Percentiles rank a stretch among this genome's conserved stretches.
Evolutionary conservation across 2,329 filamentous ascomycete species (phyloP).

Genomic region (Hypoxylon sp.): DNA sequence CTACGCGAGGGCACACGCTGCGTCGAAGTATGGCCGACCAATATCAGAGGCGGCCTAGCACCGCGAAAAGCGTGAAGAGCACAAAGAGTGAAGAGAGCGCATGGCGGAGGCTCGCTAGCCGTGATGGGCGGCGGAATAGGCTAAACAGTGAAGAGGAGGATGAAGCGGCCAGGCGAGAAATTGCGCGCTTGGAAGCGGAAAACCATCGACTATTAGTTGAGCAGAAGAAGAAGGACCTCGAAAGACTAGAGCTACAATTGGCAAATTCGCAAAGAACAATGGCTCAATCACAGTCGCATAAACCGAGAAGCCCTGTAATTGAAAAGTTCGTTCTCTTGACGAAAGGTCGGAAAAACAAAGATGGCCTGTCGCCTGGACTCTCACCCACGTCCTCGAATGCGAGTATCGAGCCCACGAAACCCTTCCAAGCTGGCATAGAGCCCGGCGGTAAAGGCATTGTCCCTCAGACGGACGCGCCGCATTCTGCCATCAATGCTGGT

Average conservation of each 20-base stretch:
- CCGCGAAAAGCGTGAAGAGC: slow-evolving; percentile 39
- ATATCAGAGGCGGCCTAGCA: slow-evolving; percentile 40
- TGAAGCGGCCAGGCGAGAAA: slow-evolving; percentile 56
- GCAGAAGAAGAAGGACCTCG: slow-evolving; percentile 65
- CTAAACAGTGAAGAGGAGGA: slow-evolving; percentile 46
- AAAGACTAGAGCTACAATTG: slow-evolving; percentile 62
- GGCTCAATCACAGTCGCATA: slow-evolving; percentile 47
- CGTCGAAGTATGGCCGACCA: slow-evolving; percentile 44
- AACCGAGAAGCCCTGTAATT: slow-evolving; percentile 60
- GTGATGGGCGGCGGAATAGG: slow-evolving; percentile 41
- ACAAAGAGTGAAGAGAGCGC: slow-evolving; percentile 43
- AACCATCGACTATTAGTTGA: slow-evolving; percentile 65
- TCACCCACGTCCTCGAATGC: slow-evolving; percentile 54
- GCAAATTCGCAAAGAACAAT: slow-evolving; percentile 54
- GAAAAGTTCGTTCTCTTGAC: slow-evolving; percentile 66
- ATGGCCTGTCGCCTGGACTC: slow-evolving; percentile 54
- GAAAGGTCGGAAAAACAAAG: slow-evolving; percentile 60
- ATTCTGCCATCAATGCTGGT: slow-evolving; percentile 84
- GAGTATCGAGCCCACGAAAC: slow-evolving; percentile 44
- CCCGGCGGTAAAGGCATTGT: slow-evolving; percentile 64
- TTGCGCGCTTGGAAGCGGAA: slow-evolving; percentile 63
- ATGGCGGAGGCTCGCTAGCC: slow-evolving; percentile 43
- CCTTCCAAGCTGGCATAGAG: slow-evolving; percentile 57
- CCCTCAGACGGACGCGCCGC: slow-evolving; percentile 78
- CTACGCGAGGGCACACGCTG: slow-evolving; percentile 36